phyloP scores from a whole-genome alignment of 176 grass and related monocot species.

The Avena insularis region DNA sequence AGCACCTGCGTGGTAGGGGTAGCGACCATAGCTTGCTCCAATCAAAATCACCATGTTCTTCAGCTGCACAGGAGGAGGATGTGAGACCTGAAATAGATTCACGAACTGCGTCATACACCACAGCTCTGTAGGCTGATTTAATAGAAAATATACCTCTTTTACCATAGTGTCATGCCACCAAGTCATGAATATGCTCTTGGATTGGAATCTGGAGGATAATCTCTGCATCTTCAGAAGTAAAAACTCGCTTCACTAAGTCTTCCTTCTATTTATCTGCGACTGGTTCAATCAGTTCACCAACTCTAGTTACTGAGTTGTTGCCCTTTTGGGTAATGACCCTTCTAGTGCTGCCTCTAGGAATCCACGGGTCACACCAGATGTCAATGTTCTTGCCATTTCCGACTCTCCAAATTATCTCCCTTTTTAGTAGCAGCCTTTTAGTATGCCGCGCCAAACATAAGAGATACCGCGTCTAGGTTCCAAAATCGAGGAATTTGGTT shows the following conservation, averaged over 20 bases:
- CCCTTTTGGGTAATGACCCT: no score
- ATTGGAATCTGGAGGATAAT: neutral
- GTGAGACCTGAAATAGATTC: neutral
- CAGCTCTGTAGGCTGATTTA: neutral
- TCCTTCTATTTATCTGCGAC: neutral
- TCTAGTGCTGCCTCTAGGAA: no score
- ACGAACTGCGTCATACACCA: neutral
- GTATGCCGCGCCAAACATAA: no score
- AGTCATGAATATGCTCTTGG: neutral
- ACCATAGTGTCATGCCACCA: neutral
- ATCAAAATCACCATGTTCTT: neutral
- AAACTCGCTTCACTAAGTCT: neutral
- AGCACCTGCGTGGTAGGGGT: neutral
- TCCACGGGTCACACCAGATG: no score
- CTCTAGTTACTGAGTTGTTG: no score
- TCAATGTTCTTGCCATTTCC: no score
- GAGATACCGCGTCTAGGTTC: no score
- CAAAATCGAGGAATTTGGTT: no score
- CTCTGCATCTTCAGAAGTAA: neutral
- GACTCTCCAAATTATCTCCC: no score
- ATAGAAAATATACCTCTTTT: slow-evolving; percentile 2
- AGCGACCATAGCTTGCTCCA: neutral
- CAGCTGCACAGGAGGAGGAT: neutral
- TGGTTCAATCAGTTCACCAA: neutral
- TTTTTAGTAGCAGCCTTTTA: no score